These are phyloP conservation scores for Lagenidium giganteum DNA, from an alignment of 352 stramenopile species.

Conservation along the genomic window DNA sequence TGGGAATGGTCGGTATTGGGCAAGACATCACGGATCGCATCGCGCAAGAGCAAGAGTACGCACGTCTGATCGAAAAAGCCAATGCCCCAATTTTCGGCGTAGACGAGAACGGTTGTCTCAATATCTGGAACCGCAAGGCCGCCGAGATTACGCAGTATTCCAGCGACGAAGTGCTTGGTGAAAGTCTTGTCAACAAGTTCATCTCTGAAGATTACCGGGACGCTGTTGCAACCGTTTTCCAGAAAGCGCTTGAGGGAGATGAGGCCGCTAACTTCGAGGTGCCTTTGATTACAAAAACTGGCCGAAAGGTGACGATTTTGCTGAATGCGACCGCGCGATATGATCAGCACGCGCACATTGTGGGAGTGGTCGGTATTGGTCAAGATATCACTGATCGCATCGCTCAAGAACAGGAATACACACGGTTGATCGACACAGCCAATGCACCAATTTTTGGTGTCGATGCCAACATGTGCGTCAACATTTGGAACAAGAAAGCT, in stretches of 20 bases:
- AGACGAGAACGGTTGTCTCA: slow-evolving; percentile 16
- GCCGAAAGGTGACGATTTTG: slow-evolving; percentile 19
- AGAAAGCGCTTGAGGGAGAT: slow-evolving; percentile 13
- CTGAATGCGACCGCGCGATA: slow-evolving; percentile 26
- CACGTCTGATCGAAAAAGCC: slow-evolving; percentile 56
- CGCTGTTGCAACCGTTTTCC: slow-evolving; percentile 13
- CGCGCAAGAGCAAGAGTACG: slow-evolving; percentile 51
- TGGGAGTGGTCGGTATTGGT: slow-evolving; percentile 29
- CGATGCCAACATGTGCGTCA: slow-evolving; percentile 48
- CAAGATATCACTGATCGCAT: slow-evolving; percentile 12
- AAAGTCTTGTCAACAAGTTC: slow-evolving; percentile 25
- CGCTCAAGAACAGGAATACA: slow-evolving; percentile 8
- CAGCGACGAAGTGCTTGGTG: slow-evolving; percentile 22
- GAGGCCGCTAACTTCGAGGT: slow-evolving; percentile 18
- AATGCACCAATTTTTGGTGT: slow-evolving; percentile 68
- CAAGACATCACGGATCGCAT: slow-evolving; percentile 46
- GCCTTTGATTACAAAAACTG: slow-evolving; percentile 25
- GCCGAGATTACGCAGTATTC: slow-evolving; percentile 29
- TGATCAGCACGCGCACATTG: slow-evolving; percentile 20
- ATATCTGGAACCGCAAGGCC: slow-evolving; percentile 5
- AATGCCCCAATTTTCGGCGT: slow-evolving; percentile 51
- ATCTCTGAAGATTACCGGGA: slow-evolving; percentile 23
- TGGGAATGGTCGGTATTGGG: slow-evolving; percentile 31
- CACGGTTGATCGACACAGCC: slow-evolving; percentile 14
- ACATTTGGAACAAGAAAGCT: slow-evolving; percentile 72